A percentile compares a stretch with the other conserved stretches of the same genome.
These are phyloP conservation scores for Hypocreales sp. DNA, from an alignment of 2,329 filamentous ascomycete genomes.

Conservation along the genomic window DNA sequence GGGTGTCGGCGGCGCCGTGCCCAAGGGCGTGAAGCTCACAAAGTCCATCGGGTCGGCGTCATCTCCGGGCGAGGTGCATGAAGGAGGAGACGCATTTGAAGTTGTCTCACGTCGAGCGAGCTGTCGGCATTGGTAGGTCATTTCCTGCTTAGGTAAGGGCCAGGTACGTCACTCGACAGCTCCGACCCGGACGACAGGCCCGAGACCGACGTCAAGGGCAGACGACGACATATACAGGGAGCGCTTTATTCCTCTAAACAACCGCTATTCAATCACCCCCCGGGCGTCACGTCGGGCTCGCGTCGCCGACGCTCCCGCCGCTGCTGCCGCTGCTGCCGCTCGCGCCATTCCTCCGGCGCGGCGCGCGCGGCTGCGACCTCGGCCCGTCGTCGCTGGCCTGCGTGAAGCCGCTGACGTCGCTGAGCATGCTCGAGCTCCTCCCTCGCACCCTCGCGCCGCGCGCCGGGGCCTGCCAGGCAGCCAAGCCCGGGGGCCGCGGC, in stretches of 20 bases:
- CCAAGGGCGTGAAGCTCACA: constrained; percentile 19
- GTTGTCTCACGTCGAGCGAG: background rate
- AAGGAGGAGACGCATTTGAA: constrained; percentile 1
- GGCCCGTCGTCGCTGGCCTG: constrained; percentile 40
- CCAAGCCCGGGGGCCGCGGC: constrained; percentile 14
- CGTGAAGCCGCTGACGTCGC: constrained; percentile 50
- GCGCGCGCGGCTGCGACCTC: constrained; percentile 7
- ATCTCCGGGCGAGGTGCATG: constrained; percentile 19
- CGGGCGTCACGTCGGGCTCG: constrained; percentile 24
- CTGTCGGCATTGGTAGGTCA: no score
- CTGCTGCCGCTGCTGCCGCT: constrained; percentile 27
- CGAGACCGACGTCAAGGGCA: no score
- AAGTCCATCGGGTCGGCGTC: constrained; percentile 34
- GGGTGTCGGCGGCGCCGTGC: background rate
- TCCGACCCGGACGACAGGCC: no score
- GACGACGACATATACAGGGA: no score
- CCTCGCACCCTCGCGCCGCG: constrained; percentile 30
- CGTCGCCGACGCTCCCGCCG: constrained; percentile 33
- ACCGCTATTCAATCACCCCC: background rate
- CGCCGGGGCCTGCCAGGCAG: constrained; percentile 18
- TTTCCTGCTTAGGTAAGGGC: no score
- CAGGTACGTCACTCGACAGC: no score
- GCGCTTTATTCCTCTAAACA: constrained; percentile 8
- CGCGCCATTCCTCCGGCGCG: constrained; percentile 7
- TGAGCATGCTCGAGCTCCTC: constrained; percentile 52